These are phyloP conservation scores for Allantophomopsis cytisporea DNA, from an alignment of 2,329 filamentous ascomycete species.

Conservation along the genomic window DNA sequence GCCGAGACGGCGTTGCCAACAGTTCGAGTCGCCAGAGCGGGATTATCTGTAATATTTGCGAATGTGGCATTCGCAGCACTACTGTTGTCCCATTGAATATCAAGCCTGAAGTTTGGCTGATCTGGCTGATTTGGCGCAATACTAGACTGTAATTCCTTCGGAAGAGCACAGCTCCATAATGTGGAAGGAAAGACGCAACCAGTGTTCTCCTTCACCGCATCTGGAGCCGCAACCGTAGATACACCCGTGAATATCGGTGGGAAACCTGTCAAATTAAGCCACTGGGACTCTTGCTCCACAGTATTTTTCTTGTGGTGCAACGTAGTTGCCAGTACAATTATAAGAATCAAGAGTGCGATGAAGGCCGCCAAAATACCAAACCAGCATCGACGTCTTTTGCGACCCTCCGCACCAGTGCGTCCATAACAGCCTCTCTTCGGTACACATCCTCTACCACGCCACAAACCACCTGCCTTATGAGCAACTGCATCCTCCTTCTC, in stretches of 20 bases:
- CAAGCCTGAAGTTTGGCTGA: conserved; percentile 67
- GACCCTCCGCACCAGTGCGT: conserved; percentile 45
- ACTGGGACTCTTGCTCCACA: conserved; percentile 29
- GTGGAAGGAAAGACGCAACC: conserved; percentile 61
- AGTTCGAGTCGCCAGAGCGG: conserved; percentile 9
- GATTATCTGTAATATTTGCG: conserved; percentile 21
- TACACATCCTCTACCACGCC: conserved; percentile 52
- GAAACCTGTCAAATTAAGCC: conserved; percentile 77
- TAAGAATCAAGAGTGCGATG: conserved; percentile 39
- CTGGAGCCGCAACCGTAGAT: conserved; percentile 62
- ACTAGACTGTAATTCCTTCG: conserved; percentile 59
- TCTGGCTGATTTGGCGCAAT: conserved; percentile 49
- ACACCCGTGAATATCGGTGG: conserved; percentile 79
- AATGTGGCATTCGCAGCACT: conserved; percentile 25
- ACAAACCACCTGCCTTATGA: conserved; percentile 42
- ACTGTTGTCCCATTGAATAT: conserved; percentile 61
- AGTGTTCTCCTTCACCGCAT: conserved; percentile 47
- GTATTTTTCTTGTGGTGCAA: conserved; percentile 27
- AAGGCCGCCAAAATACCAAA: conserved; percentile 34
- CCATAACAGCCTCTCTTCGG: conserved; percentile 52
- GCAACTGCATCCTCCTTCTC: conserved; percentile 54
- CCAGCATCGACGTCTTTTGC: conserved; percentile 48
- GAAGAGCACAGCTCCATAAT: conserved; percentile 76
- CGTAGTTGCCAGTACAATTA: conserved; percentile 42
- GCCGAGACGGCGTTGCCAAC: conserved; percentile 18